Evolutionary conservation across 106 monocot genomes (phyloP), one percentile per base, ranked within the genome.

Genomic region (Narthecium ossifragum): DNA sequence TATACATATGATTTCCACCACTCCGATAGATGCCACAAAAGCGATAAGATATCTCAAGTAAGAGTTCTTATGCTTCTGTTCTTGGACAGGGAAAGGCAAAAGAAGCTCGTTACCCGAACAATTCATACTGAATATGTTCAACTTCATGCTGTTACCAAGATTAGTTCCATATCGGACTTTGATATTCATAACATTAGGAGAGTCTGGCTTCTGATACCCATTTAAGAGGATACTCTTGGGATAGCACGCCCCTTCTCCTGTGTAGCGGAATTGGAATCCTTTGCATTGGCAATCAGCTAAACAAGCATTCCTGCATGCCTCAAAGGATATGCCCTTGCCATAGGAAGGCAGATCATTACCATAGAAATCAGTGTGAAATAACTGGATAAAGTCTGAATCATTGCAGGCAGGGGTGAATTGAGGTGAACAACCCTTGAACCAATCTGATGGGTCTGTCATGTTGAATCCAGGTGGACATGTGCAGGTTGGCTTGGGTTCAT

Each of bases 381-480:
- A 14, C 33, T 63, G 20, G 4, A 63, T 33, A 50, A 63, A 63
- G 5, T 27, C 15, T 9, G 29, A 17, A 10, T 40, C n/a, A 30
- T 61, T 29, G 12, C 41, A 61, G 30, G 14, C 46, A 26, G 27
- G 28, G n/a, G 5, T 14, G n/a, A 63, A 49, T 12, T 20, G 7
- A 21, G 49, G 49, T 5, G 15, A 21, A 24, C 62, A 50, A 15
- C 61, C 61, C 15, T 47, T 46, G 18, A 8, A 32, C 62, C 62
- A 63, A 26, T 50, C 33, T 34, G 48, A 21, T 9, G 31, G 20
- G 23, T 63, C 62, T 1, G 23, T 50, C 62, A 31, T 63, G 7
- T 49, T 8, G 20, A 32, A 63, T 32, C 62, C 62, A 22, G 62
- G 46, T 14, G 49, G 62, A 18, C 49, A 63, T 4, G 29, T 49